Base-by-base conservation (phyloP, 164 flowering plant genomes). In the Tinospora cordifolia region DNA sequence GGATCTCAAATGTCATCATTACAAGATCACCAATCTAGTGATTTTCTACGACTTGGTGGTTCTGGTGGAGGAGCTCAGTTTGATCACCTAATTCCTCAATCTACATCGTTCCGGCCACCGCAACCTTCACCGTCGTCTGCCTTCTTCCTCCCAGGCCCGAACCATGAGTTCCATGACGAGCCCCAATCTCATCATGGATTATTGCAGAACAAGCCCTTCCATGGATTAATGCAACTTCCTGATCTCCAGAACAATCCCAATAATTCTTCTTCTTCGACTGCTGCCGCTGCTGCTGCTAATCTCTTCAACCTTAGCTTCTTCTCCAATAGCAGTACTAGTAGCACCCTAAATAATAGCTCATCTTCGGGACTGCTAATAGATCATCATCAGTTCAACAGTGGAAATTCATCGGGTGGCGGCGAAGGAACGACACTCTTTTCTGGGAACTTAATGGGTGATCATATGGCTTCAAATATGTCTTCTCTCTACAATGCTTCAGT, bases 191-290 rank as follows among this genome's bases (percentile, higher is more conserved):
- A 81, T 65, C 81, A 80, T 71, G 78, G 78, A 5, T 34, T 75
- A 17, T 69, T 79, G 26, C 77, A 75, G 54, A 85, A 73, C 75
- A 85, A 83, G 38, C 51, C 82, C 8, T 77, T 81, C 34, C 92
- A 87, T 67, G 91, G 88, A 2, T 73, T 88, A 17, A 81, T 87
- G 87, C 93, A 88, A 60, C 76, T 87, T 51, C 78, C 91, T 41
- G 87, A 84, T 44, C 86, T 85, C 30, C 87, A 85, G 63, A 68
- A 64, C 76, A 79, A 65, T 62, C 14, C 76, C 44, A 82, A 27
- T 69, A 69, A 67, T 46, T 21, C 82, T 26, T 30, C 82, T 13
- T 49, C 85, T 1, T 72, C 79, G 6, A 57, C 76, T 0, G 62
- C 65, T 8, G 68, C 75, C 3, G 71, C 72, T 5, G 75, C 72